Evolutionary conservation across 768 basidiomycete genomes (phyloP), one percentile per base, ranked within the genome.

Genomic region (Mycena rosella): DNA sequence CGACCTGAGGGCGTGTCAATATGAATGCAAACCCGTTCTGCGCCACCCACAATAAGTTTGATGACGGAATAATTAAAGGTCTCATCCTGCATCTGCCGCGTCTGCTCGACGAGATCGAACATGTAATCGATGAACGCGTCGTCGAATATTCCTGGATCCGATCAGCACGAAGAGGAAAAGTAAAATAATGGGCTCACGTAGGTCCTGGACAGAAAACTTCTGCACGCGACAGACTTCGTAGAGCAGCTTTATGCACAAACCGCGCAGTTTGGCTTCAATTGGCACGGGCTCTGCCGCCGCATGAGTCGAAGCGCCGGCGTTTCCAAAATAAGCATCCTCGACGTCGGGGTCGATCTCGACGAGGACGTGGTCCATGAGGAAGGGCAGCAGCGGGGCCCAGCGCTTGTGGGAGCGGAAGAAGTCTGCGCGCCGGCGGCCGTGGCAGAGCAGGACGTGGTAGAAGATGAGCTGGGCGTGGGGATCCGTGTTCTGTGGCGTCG

Each of bases 221-320:
- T 97, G 96, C 57, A 98, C 92, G 56, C 95, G 85, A 77, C 95
- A 96, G 9, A 98, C 91, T 80, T 99, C 96, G 72, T 98, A 99
- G 63, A 99, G 82, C 38, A 97, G 76, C 63, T 86, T 85, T 18
- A 95, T 86, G 34, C 91, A 86, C 38, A 96, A 82, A 58, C 88
- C 80, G 73, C 94, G 82, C 32, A 98, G 79, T 72, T 93, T 92
- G 24, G 90, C 93, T 77, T 97, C 96, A 67, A 97, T 96, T 15
- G 93, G 92, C 20, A 94, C 83, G 55, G 86, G 77, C 27, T 88
- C 84, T 22, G 82, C 74, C 44, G 77, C 76, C 34, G 80, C 76
- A 3, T 78, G 75, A 63, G 74, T 77, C 36, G 82, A 77, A 10
- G 80, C 80, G 11, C 78, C 80, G 8, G 78, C 75, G 13, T 81